Conservation (phyloP, 1,284 basidiomycete species). For the Apiotrichum veenhuisii region DNA sequence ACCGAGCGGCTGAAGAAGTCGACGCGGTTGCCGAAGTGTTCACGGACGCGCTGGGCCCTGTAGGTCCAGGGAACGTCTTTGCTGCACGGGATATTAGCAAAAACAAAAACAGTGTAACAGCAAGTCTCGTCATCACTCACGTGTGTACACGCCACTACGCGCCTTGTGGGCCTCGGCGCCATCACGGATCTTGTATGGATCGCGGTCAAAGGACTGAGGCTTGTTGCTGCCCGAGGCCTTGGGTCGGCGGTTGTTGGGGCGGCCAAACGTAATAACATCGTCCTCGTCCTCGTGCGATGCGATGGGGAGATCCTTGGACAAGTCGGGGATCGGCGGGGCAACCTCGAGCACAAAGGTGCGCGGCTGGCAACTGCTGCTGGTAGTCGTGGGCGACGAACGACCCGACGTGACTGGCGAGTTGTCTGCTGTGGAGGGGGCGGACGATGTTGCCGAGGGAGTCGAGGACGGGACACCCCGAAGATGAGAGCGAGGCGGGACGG, state of each 20-base stretch:
- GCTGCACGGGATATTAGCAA: slow-evolving; percentile 1
- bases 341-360: slow-evolving; percentile 15
- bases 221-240: neutral
- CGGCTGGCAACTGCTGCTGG: neutral
- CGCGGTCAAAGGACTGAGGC: slow-evolving; percentile 7
- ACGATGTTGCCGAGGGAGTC: neutral
- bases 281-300: neutral
- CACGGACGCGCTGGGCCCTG: neutral
- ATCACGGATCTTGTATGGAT: slow-evolving; percentile 21
- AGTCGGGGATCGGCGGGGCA: slow-evolving; percentile 4
- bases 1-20: neutral
- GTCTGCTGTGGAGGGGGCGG: neutral
- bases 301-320: neutral
- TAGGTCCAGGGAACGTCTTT: slow-evolving; percentile 14
- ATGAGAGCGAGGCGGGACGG: slow-evolving; percentile 14
- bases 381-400: neutral
- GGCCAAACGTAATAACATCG: neutral
- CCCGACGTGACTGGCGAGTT: neutral
- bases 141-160: slow-evolving; percentile 22
- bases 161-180: slow-evolving; percentile 10
- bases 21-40: neutral
- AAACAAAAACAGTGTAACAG: neutral
- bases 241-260: neutral
- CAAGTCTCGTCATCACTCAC: slow-evolving; percentile 1
- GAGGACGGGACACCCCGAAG: slow-evolving; percentile 8